Base-by-base conservation (phyloP, 305 asterid species). In the Stenogyne calaminthoides region DNA sequence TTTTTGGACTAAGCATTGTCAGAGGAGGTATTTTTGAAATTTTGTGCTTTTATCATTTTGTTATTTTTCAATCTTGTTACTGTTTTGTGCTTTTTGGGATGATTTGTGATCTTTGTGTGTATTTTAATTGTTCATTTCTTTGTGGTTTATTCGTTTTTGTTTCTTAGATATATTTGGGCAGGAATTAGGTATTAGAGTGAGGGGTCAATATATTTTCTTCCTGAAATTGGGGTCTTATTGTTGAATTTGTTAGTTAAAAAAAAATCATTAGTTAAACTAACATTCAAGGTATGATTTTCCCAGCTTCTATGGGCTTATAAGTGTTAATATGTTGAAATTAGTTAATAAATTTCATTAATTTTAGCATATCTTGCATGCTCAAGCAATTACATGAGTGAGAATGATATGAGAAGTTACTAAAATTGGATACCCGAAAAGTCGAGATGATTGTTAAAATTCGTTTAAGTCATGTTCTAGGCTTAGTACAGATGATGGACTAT, bases 1-100 rank as follows among this genome's bases (percentile, higher is more conserved):
- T 79, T 36, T 89, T 82, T 69, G 97, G 96, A 34, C 91, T 91
- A 15, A 80, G 83, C 84, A 85, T 91, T 81, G 80, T 83, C n/a
- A 88, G 81, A 81, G 94, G 88, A 84, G 96, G 94, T 88, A 81
- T 60, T 2, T 75, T 3, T 19, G 1, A 16, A 51, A 14, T 20
- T 14, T n/a, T 22, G 6, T 20, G 10, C 3, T 42, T 56, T 5
- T 11, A 3, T 4, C 39, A 37, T 14, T 47, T 57, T 9, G 37
- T 37, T 2, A 0, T 2, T 46, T 32, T 29, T 6, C 1, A 0
- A 12, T 51, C 7, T 55, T 67, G 36, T 34, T 14, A 14, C 7
- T 29, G 18, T 25, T 34, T 68, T 59, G 15, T 63, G 75, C 60
- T 79, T 66, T 29, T 60, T 77, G 49, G 49, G 65, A 19, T 64